Conservation (phyloP, 2,329 filamentous ascomycete species). For the Claviceps maximensis region DNA sequence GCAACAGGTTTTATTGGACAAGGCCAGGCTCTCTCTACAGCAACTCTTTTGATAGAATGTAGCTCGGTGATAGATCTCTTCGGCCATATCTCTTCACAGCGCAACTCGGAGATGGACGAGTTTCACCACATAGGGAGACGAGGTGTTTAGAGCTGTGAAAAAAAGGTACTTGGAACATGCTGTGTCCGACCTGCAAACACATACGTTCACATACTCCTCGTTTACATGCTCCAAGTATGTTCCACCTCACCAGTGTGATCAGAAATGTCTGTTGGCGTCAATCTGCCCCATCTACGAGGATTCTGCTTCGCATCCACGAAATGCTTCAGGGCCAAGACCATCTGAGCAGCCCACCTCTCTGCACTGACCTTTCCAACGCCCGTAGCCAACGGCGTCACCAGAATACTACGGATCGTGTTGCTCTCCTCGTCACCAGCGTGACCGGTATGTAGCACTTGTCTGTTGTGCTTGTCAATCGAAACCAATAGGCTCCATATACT, state of each 20-base stretch:
- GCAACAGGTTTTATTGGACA: too few species aligned
- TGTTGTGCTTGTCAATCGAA: constrained; percentile 34
- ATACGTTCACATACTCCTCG: background rate
- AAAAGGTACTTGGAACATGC: too few species aligned
- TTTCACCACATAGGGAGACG: too few species aligned
- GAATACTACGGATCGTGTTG: constrained; percentile 24
- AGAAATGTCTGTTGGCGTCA: constrained; percentile 12
- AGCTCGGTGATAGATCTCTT: background rate
- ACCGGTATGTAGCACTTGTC: constrained; percentile 7
- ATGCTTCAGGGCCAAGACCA: constrained; percentile 37
- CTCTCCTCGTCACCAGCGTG: constrained; percentile 6
- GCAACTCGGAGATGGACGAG: background rate
- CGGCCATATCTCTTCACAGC: background rate
- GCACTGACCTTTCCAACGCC: constrained; percentile 31
- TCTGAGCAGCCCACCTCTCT: constrained; percentile 35
- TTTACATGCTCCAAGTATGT: constrained; percentile 4
- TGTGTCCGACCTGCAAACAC: too few species aligned
- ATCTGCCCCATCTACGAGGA: constrained; percentile 26
- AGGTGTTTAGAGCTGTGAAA: too few species aligned
- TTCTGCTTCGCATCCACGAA: constrained; percentile 32
- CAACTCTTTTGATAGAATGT: too few species aligned
- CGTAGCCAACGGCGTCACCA: constrained; percentile 40
- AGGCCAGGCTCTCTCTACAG: too few species aligned
- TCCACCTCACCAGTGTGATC: constrained; percentile 5
- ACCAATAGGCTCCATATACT: constrained; percentile 39